Evolutionary conservation across 2,329 filamentous ascomycete species (phyloP).

Genomic region (Stagonosporopsis vannaccii): DNA sequence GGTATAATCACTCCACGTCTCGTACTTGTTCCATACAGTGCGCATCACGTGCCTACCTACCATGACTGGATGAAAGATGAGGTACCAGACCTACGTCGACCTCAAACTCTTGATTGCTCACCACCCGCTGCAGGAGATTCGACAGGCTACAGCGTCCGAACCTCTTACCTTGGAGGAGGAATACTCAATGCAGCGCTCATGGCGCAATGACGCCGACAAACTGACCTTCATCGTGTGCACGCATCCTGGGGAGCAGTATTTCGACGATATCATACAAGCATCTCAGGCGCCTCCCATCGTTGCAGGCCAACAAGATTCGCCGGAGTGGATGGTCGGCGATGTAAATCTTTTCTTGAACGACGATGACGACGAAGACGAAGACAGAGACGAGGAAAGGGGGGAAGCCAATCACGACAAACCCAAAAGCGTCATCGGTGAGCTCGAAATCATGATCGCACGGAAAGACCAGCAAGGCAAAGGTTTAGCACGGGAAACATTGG

Average conservation of each 20-base stretch:
- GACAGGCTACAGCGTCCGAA: conserved; percentile 86
- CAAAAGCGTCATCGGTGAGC: conserved; percentile 66
- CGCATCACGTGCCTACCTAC: conserved; percentile 81
- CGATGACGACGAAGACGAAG: conserved; percentile 31
- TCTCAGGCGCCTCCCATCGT: conserved; percentile 4
- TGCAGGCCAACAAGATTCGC: conserved; percentile 58
- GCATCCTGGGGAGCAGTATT: neutral
- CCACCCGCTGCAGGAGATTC: conserved; percentile 62
- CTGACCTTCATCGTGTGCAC: conserved; percentile 86
- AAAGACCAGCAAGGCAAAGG: conserved; percentile 66
- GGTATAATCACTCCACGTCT: conserved; percentile 71
- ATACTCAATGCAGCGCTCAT: conserved; percentile 88
- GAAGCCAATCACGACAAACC: neutral
- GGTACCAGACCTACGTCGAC: neutral
- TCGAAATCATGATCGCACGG: conserved; percentile 86
- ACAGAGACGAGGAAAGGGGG: conserved; percentile 27
- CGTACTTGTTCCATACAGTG: conserved; percentile 83
- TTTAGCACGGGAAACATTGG: conserved; percentile 69
- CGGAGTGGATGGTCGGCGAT: conserved; percentile 58
- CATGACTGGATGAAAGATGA: conserved; percentile 92
- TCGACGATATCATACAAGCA: neutral
- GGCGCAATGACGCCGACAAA: conserved; percentile 84
- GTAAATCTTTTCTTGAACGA: conserved; percentile 73
- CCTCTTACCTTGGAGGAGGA: conserved; percentile 81
- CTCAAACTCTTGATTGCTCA: neutral